Conservation (phyloP, 495 filamentous ascomycete species). For the Corynascus novoguineensis region DNA sequence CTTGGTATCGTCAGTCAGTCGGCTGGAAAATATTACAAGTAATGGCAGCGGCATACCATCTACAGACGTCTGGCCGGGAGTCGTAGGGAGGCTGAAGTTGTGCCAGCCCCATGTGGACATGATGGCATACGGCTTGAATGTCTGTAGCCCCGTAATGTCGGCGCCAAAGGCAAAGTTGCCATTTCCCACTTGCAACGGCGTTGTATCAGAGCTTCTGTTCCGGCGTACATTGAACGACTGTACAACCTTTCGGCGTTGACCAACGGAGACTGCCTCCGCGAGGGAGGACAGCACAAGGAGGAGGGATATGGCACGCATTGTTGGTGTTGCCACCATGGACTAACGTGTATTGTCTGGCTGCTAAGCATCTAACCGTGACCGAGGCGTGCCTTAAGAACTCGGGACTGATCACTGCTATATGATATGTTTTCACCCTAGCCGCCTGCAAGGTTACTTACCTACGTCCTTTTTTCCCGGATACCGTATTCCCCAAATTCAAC, state of each 20-base stretch:
- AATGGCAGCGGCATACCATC: constrained; percentile 22
- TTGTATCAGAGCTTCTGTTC: constrained; percentile 41
- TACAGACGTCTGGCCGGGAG: constrained; percentile 34
- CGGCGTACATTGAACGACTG: constrained; percentile 40
- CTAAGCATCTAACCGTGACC: background rate
- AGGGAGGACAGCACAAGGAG: constrained; percentile 19
- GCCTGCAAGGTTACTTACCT: background rate
- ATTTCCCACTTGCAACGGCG: constrained; percentile 50
- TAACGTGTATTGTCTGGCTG: background rate
- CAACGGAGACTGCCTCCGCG: constrained; percentile 20
- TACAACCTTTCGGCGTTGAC: constrained; percentile 25
- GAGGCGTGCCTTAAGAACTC: background rate
- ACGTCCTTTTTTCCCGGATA: background rate
- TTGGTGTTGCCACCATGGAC: background rate
- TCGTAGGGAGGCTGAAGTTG: constrained; percentile 50
- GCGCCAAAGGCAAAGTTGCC: constrained; percentile 52
- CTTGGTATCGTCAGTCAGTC: constrained; percentile 15
- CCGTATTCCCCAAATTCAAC: constrained; percentile 3
- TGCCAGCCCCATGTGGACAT: constrained; percentile 55
- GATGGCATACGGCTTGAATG: constrained; percentile 54
- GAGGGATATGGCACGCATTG: constrained; percentile 18
- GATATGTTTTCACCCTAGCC: background rate
- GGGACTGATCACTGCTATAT: too few species aligned
- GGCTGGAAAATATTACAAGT: background rate
- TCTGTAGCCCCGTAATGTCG: constrained; percentile 53